Evolutionary conservation across 495 filamentous ascomycete genomes (phyloP), one percentile per base, ranked within the genome.

Genomic region (Neurospora intermedia): DNA sequence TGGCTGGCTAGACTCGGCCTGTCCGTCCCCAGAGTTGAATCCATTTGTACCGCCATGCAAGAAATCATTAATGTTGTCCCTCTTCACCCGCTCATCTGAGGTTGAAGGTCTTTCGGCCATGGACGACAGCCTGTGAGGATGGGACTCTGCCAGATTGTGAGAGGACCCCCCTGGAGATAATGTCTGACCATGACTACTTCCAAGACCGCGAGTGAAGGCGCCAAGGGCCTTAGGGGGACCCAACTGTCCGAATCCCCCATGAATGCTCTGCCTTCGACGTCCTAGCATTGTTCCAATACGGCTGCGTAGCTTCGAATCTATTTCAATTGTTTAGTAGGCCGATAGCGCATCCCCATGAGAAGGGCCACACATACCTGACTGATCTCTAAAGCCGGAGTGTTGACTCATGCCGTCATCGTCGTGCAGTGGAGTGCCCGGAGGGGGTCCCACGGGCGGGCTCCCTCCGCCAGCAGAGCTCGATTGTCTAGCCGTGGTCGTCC

Each of bases 241-340:
- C 43, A 88, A 62, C 46, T 81, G 79, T 1, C 84, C 84, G 76
- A 89, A 83, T 1, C 84, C 84, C 13, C 83, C 86, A 69, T 88
- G 86, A 43, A 88, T 80, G 77, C 87, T 89, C 77, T 89, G 87
- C 43, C 87, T 85, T 74, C 91, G 83, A 15, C 91, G 84, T 59
- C 89, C 89, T 77, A 95, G 88, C 80, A 95, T 92, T n/a, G 92
- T 95, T 8, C 92, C 92, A 46, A 95, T 85, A 71, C 91, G 87
- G 76, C 90, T 89, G 15, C 93, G 83, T 82, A 85, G 72, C 70
- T 84, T 81, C 77, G 85, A 85, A 75, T 87, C 86, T 80, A 70
- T 13, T 66, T 66, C 7, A 35, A 11, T 18, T 48, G 31, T 27
- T 66, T 66, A 66, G 54, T 43, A 38, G 9, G 16, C 15, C n/a